These are phyloP conservation scores for Wickerhamiella vanderwaltii DNA, from an alignment of 805 yeast genomes.

Conservation along the genomic window DNA sequence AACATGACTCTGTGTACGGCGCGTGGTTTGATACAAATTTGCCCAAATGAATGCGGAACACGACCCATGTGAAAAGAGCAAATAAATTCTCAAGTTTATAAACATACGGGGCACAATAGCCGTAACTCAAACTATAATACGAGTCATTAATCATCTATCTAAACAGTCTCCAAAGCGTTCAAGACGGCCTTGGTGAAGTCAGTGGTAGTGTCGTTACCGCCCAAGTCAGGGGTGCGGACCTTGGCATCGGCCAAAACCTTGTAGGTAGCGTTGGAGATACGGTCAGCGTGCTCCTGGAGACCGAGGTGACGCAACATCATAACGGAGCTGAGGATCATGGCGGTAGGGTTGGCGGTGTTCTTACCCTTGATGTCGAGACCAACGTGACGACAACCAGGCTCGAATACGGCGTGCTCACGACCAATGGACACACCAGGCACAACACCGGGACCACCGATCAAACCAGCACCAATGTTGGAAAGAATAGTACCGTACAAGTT, in stretches of 20 bases:
- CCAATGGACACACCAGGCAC: slow-evolving; percentile 99
- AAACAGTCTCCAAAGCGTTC: slow-evolving; percentile 41
- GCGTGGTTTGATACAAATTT: no score
- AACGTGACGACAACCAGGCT: slow-evolving; percentile 99
- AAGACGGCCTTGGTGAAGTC: slow-evolving; percentile 91
- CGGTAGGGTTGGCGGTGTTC: slow-evolving; percentile 95
- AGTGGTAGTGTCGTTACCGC: slow-evolving; percentile 79
- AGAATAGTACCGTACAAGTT: slow-evolving; percentile 95
- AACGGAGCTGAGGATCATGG: slow-evolving; percentile 83
- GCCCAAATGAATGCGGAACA: no score
- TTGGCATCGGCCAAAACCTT: slow-evolving; percentile 82
- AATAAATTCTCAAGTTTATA: no score
- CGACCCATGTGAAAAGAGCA: no score
- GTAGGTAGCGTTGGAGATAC: slow-evolving; percentile 79
- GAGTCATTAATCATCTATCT: neutral
- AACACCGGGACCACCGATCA: slow-evolving; percentile 95
- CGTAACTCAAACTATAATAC: no score
- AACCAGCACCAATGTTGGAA: slow-evolving; percentile 96
- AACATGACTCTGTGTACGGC: no score
- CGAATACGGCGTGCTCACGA: slow-evolving; percentile 93
- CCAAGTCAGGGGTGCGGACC: slow-evolving; percentile 76
- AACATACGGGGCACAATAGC: no score
- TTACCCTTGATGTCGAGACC: slow-evolving; percentile 93
- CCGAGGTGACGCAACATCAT: slow-evolving; percentile 95
- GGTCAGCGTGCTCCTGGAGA: slow-evolving; percentile 69